phyloP scores from a whole-genome alignment of 1,139 yeast species.

The Yamadazyma sp. region DNA sequence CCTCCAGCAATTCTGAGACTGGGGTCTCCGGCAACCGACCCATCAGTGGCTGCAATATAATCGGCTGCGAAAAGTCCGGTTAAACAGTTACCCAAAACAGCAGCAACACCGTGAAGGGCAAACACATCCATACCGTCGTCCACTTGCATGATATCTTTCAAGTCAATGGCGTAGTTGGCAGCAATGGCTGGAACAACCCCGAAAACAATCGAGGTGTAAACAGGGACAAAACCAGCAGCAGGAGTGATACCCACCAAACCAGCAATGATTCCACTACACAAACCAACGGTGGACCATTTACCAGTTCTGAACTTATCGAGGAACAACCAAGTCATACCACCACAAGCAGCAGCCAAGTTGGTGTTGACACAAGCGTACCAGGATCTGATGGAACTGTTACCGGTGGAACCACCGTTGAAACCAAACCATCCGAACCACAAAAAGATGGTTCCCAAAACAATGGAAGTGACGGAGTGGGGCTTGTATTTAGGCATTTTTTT shows the following conservation, averaged over 20 bases:
- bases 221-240: conserved; percentile 94
- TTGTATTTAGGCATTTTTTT: conserved; percentile 80
- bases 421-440: conserved; percentile 99
- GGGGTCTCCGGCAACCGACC: conserved; percentile 53
- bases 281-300: conserved; percentile 93
- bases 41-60: conserved; percentile 78
- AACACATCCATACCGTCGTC: conserved; percentile 97
- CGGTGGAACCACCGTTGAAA: conserved; percentile 96
- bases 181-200: conserved; percentile 78
- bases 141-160: conserved; percentile 68
- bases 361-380: conserved; percentile 93
- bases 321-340: conserved; percentile 92
- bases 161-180: conserved; percentile 82
- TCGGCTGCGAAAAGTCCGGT: conserved; percentile 95
- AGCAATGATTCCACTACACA: conserved; percentile 91
- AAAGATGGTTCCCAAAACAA: conserved; percentile 91
- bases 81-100: conserved; percentile 75
- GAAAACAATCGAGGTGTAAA: conserved; percentile 81
- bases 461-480: conserved; percentile 87
- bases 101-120: conserved; percentile 94
- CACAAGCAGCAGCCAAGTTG: conserved; percentile 87
- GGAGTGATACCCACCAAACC: conserved; percentile 97
- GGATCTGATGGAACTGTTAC: conserved; percentile 86
- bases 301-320: conserved; percentile 88
- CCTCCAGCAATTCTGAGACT: conserved; percentile 71